A percentile compares a stretch with the other conserved stretches of the same genome.
These are phyloP conservation scores for Angomonas desouzai DNA, from an alignment of 208 protist genomes.

Conservation along the genomic window DNA sequence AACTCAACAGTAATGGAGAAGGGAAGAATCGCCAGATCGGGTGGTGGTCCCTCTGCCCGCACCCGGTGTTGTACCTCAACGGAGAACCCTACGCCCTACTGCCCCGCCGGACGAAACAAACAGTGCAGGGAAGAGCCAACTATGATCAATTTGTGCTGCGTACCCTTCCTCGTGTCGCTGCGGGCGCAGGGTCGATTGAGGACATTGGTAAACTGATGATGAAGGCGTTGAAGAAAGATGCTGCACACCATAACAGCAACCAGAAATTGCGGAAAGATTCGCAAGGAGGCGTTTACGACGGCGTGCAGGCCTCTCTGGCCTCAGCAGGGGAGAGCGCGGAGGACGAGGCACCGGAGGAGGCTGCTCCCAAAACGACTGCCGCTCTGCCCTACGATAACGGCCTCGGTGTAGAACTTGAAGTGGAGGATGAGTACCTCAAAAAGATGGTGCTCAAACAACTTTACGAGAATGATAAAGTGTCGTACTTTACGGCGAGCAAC, in stretches of 20 bases:
- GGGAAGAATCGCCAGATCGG: background rate
- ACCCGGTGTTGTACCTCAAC: slow-evolving; percentile 32
- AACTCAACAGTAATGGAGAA: background rate
- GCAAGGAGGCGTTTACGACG: background rate
- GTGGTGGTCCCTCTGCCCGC: slow-evolving; percentile 41
- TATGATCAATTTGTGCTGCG: slow-evolving; percentile 32
- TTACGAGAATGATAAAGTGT: background rate
- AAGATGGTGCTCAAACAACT: background rate
- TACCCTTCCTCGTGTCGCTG: slow-evolving; percentile 2
- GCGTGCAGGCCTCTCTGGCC: background rate
- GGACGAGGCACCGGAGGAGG: background rate
- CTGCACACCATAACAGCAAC: background rate
- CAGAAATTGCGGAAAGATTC: background rate
- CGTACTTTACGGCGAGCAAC: background rate
- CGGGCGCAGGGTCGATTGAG: background rate
- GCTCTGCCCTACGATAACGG: background rate
- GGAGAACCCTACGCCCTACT: slow-evolving; percentile 22
- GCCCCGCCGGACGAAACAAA: slow-evolving; percentile 26
- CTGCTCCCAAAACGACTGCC: background rate
- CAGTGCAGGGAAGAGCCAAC: slow-evolving; percentile 24
- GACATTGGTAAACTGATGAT: background rate
- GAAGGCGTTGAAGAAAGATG: no score
- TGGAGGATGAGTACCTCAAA: slow-evolving; percentile 10
- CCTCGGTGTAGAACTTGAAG: background rate
- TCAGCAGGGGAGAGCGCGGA: background rate